A percentile compares a stretch with the other conserved stretches of the same genome.
These are phyloP conservation scores for Spinellus fusiger DNA, from an alignment of 192 early-diverging fungal genomes.

Conservation along the genomic window DNA sequence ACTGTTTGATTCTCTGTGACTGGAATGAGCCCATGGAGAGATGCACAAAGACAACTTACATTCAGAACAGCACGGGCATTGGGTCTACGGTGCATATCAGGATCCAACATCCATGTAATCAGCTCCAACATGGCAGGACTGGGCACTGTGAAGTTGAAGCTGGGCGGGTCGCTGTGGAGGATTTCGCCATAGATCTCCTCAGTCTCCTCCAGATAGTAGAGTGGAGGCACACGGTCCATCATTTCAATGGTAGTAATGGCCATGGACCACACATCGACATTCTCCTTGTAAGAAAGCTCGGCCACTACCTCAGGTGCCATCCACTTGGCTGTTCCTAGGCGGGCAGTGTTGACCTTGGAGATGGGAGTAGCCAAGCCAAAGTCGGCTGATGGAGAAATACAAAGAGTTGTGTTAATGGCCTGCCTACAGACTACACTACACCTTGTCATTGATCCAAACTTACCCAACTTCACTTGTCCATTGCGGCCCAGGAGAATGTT, in stretches of 20 bases:
- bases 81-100: slow-evolving; percentile 15
- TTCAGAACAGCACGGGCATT: slow-evolving; percentile 18
- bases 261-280: slow-evolving; percentile 44
- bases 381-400: slow-evolving; percentile 9
- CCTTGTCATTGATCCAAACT: background rate
- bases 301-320: slow-evolving; percentile 44
- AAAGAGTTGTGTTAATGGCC: background rate
- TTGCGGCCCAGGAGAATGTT: slow-evolving; percentile 33
- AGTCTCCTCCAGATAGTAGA: slow-evolving; percentile 31
- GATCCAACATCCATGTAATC: slow-evolving; percentile 21
- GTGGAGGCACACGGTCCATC: slow-evolving; percentile 37
- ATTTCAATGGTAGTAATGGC: slow-evolving; percentile 39
- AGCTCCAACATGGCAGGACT: slow-evolving; percentile 12
- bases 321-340: slow-evolving; percentile 34
- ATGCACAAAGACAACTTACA: background rate
- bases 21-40: background rate
- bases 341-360: slow-evolving; percentile 9
- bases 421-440: background rate
- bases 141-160: slow-evolving; percentile 25
- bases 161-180: slow-evolving; percentile 19
- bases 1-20: slow-evolving; percentile 8
- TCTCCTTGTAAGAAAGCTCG: slow-evolving; percentile 35
- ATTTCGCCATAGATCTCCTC: slow-evolving; percentile 31
- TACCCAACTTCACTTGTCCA: slow-evolving; percentile 39
- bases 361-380: slow-evolving; percentile 29